Base-by-base conservation (phyloP, 2,329 filamentous ascomycete genomes). In the Escovopsis weberi region DNA sequence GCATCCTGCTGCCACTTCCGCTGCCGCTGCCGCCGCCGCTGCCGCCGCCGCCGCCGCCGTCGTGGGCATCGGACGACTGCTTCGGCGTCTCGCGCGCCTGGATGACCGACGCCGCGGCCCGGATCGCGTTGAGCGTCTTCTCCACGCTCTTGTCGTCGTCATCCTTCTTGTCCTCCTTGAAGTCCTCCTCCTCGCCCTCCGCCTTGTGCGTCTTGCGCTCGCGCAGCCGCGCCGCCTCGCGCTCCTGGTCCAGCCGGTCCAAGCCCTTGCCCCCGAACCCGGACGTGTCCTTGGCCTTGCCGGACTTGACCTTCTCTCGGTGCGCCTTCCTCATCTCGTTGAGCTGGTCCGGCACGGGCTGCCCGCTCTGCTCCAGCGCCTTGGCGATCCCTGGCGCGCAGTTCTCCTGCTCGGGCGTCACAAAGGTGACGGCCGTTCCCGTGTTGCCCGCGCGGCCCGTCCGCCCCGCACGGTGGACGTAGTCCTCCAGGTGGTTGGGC, bases 181-280 rank as follows among this genome's bases (percentile, higher is more conserved):
- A 78, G 45, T 93, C 86, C 18, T 94, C 88, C 18, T 83, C 79
- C 43, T 85, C 81, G 43, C 83, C 84, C 50, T 88, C 89, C 7
- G 85, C 85, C 65, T 91, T 89, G 66, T 88, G 89, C 1, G 85
- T 82, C 61, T 87, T 88, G 45, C 86, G 81, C 65, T 95, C 86
- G 45, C 86, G 81, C 54, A 83, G 77, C 50, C 87, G 83, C 37
- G 88, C 83, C 6, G 85, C 81, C 57, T 94, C 87, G 56, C 89
- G 84, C 53, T 94, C 85, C 55, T 88, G 82, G 60, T 96, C 89
- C 36, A 96, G 78, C 38, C 80, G 80, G 58, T 96, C 91, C 32
- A 98, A 72, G 45, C 91, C 91, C 58, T 94, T 94, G 43, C 91
- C 91, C 53, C 89, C 89, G 53, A 98, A 98, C 2, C 91, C 91